Percentiles rank a stretch among this genome's conserved stretches.
phyloP scores from a whole-genome alignment of 352 stramenopile genomes.

The Phytopythium montanum region DNA sequence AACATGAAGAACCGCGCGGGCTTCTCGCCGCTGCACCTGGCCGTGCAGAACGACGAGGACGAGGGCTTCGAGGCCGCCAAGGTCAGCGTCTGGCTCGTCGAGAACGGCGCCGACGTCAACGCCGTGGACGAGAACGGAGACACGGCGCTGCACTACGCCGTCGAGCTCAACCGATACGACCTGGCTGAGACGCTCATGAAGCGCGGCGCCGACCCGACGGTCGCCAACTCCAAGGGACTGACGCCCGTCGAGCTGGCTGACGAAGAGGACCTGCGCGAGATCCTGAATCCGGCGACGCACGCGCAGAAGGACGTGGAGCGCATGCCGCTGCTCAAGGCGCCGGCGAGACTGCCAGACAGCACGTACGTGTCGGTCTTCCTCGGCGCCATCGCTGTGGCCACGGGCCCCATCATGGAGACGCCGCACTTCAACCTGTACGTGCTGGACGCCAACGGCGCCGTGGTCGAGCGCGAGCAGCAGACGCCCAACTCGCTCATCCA shows the following conservation, averaged over 20 bases:
- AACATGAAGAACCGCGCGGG: slow-evolving; percentile 87
- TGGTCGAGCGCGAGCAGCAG: slow-evolving; percentile 70
- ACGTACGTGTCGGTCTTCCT: slow-evolving; percentile 88
- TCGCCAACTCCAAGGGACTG: slow-evolving; percentile 71
- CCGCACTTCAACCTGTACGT: slow-evolving; percentile 87
- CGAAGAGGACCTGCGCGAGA: slow-evolving; percentile 77
- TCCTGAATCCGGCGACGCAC: slow-evolving; percentile 58
- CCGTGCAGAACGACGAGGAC: slow-evolving; percentile 86
- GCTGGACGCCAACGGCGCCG: slow-evolving; percentile 63
- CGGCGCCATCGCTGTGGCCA: slow-evolving; percentile 73
- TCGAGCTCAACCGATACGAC: slow-evolving; percentile 77
- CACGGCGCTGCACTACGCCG: slow-evolving; percentile 83
- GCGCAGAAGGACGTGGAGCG: slow-evolving; percentile 29
- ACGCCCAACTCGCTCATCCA: slow-evolving; percentile 87
- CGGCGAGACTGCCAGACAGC: slow-evolving; percentile 59
- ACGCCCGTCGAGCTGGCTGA: slow-evolving; percentile 66
- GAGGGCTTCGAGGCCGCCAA: slow-evolving; percentile 88
- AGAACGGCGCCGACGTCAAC: slow-evolving; percentile 81
- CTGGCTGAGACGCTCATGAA: slow-evolving; percentile 87
- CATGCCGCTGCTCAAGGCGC: slow-evolving; percentile 44
- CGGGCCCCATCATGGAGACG: slow-evolving; percentile 83
- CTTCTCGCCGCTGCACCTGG: slow-evolving; percentile 76
- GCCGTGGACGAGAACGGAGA: slow-evolving; percentile 77
- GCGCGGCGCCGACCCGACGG: slow-evolving; percentile 65
- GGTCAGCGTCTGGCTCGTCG: slow-evolving; percentile 84